Base-by-base conservation (phyloP, 768 basidiomycete species). In the Leucosporidium yakuticum region DNA sequence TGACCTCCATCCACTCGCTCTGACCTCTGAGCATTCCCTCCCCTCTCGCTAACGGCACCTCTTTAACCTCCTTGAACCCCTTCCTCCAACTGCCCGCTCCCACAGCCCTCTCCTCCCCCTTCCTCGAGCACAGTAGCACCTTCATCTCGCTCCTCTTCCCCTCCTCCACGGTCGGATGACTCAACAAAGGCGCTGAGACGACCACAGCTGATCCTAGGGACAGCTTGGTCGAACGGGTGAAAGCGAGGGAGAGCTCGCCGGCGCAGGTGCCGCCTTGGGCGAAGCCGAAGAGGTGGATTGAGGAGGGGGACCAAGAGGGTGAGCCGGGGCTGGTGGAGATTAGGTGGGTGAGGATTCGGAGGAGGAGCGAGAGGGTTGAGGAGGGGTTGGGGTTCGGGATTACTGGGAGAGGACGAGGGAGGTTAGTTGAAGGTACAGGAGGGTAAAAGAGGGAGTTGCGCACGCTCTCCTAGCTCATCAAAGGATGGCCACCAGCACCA, bases 401-500 rank as follows among this genome's bases (percentile, higher is more conserved):
- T 9, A 71, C 69, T 70, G 67, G 8, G 23, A 4, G 31, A 21
- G 11, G 21, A 34, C 21, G 56, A 19, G 15, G 25, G 17, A 9
- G 7, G 32, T 57, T 19, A 57, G 31, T 23, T 1, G 31, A n/a
- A 6, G 20, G 21, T 32, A 15, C 20, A 4, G 5, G 31, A 15
- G 19, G 32, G 56, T 32, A 27, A 15, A 9, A 59, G 48, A n/a
- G 59, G 21, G 5, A 56, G 19, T 32, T 21, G 55, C 74, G 25
- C 49, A 75, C 74, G 31, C 34, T 90, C 89, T 3, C 92, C 92
- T 11, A 93, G 83, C 9, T 78, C 80, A 75, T 90, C 86, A 77
- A 93, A 94, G 54, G 89, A 88, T 17, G 83, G 79, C 79, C 89
- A 94, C 91, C 91, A 94, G 74, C 92, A 88, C 76, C 83, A 94